A percentile compares a stretch with the other conserved stretches of the same genome.
phyloP scores from a whole-genome alignment of 1,284 basidiomycete species.

The Ceratobasidium theobromae region DNA sequence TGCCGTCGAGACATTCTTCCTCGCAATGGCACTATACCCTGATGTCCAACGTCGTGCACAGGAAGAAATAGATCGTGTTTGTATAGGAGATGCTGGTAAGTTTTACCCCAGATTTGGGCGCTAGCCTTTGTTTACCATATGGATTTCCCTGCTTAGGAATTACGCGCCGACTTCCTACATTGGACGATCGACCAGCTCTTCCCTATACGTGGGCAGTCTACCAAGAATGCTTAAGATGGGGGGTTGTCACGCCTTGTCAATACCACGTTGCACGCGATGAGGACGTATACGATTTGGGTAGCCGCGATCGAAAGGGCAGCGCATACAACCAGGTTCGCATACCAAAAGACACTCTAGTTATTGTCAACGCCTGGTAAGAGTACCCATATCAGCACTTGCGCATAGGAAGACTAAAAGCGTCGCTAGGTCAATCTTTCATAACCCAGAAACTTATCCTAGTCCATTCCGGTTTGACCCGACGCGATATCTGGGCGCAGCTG shows the following conservation, averaged over 20 bases:
- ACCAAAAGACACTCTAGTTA: constrained; percentile 5
- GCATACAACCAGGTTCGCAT: neutral
- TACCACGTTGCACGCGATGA: constrained; percentile 26
- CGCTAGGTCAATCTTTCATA: constrained; percentile 18
- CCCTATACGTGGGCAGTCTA: constrained; percentile 27
- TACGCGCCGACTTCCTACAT: neutral
- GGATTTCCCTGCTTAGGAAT: neutral
- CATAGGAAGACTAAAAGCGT: neutral
- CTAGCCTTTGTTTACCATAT: too few species aligned
- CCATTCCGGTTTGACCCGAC: constrained; percentile 26
- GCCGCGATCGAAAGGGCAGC: neutral
- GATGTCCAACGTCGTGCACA: constrained; percentile 45
- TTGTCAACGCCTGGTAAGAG: constrained; percentile 27
- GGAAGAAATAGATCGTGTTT: constrained; percentile 45
- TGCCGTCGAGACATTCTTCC: constrained; percentile 38
- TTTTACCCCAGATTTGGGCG: neutral
- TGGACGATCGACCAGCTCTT: constrained; percentile 7
- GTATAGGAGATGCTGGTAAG: neutral
- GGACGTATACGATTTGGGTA: neutral
- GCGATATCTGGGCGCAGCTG: neutral
- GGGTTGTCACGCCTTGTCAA: constrained; percentile 26
- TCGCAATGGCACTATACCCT: constrained; percentile 44
- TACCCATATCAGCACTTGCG: neutral
- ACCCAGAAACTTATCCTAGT: constrained; percentile 19
- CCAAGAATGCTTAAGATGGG: constrained; percentile 28